A percentile compares a stretch with the other conserved stretches of the same genome.
Conservation (phyloP, 129 eudicot genomes). For the Scalesia atractyloides region DNA sequence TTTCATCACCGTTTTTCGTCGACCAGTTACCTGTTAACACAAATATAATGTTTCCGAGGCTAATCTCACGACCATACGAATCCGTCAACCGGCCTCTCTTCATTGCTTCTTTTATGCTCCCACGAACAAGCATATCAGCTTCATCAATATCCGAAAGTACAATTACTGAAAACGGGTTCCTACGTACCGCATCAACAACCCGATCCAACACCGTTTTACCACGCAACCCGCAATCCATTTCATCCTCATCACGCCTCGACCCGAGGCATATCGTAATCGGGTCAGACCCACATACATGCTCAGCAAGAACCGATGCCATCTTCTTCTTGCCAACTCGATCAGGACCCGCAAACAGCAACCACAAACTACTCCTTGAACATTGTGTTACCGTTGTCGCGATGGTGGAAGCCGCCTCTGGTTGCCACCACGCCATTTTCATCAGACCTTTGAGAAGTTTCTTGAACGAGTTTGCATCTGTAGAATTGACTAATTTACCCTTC, state of each 20-base stretch:
- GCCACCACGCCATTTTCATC: conserved; percentile 94
- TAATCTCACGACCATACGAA: conserved; percentile 85
- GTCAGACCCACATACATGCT: conserved; percentile 58
- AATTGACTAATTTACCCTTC: conserved; percentile 51
- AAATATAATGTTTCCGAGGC: conserved; percentile 78
- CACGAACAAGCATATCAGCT: conserved; percentile 72
- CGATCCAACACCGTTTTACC: conserved; percentile 81
- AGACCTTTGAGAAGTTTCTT: conserved; percentile 87
- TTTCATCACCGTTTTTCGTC: conserved; percentile 26
- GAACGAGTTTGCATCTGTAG: conserved; percentile 59
- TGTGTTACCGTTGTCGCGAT: conserved; percentile 66
- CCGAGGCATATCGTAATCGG: conserved; percentile 75
- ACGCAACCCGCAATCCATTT: conserved; percentile 52
- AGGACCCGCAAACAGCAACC: conserved; percentile 90
- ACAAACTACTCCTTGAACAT: conserved; percentile 52
- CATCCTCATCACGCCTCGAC: conserved; percentile 61
- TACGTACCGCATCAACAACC: conserved; percentile 74
- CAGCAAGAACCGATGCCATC: conserved; percentile 79
- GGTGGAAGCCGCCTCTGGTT: conserved; percentile 82
- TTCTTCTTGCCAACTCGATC: conserved; percentile 78
- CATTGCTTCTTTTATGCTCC: conserved; percentile 74
- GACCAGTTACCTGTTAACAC: conserved; percentile 86
- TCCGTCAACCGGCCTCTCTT: conserved; percentile 80
- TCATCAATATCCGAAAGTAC: conserved; percentile 85
- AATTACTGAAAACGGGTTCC: conserved; percentile 79